phyloP scores from a whole-genome alignment of 2,329 filamentous ascomycete genomes.

The Ceratocystis diversiconidia region DNA sequence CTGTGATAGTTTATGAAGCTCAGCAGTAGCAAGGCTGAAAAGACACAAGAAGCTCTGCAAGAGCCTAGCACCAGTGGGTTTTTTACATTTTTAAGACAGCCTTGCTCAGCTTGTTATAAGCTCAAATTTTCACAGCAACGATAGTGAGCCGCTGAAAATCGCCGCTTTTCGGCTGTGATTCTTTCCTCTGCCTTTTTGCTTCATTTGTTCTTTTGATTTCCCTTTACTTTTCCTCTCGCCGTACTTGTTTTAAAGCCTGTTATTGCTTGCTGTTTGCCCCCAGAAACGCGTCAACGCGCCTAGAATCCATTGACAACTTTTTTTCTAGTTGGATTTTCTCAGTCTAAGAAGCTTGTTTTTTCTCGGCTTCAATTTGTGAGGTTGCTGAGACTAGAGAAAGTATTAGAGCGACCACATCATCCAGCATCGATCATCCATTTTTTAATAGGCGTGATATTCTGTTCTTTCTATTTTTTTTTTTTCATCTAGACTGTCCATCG shows the following conservation, averaged over 20 bases:
- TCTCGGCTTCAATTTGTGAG: background rate
- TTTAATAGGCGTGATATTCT: background rate
- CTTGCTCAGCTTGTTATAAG: background rate
- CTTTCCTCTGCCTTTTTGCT: background rate
- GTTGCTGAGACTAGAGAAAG: background rate
- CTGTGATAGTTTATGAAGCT: no score
- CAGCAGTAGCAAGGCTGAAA: background rate
- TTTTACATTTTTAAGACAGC: background rate
- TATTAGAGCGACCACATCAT: background rate
- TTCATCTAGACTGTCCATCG: background rate
- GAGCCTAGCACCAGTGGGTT: background rate
- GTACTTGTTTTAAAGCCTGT: background rate
- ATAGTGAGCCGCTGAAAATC: background rate
- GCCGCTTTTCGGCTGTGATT: background rate
- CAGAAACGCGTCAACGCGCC: conserved; percentile 18
- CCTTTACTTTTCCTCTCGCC: background rate
- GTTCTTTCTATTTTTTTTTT: background rate
- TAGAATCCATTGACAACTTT: conserved; percentile 13
- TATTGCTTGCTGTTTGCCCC: background rate
- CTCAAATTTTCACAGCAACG: conserved; percentile 1
- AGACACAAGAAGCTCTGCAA: background rate
- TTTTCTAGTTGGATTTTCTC: conserved; percentile 7
- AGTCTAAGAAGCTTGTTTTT: conserved; percentile 2
- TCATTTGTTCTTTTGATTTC: background rate
- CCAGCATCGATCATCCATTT: background rate